Evolutionary conservation across 2,329 filamentous ascomycete species (phyloP).

Genomic region (Trichophyton mentagrophytes): DNA sequence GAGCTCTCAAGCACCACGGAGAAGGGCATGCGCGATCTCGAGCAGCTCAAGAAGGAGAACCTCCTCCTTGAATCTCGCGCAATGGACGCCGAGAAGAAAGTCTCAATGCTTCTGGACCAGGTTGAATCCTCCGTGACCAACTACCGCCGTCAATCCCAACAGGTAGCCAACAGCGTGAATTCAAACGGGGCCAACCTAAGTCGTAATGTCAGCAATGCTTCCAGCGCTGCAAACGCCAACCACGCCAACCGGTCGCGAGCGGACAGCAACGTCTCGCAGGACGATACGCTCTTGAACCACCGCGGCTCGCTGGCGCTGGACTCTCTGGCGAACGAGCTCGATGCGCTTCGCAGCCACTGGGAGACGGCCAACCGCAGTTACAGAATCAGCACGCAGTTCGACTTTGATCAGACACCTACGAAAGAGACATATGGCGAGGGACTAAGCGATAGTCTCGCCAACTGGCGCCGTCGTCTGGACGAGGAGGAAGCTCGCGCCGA

Average conservation of each 20-base stretch:
- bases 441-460: conserved; percentile 59
- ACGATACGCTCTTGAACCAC: conserved; percentile 36
- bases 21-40: conserved; percentile 54
- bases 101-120: conserved; percentile 83
- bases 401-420: conserved; percentile 55
- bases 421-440: conserved; percentile 31
- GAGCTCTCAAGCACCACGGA: conserved; percentile 46
- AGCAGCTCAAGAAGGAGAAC: conserved; percentile 75
- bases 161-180: conserved; percentile 20
- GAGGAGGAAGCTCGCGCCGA: conserved; percentile 34
- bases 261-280: conserved; percentile 32
- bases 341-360: conserved; percentile 83
- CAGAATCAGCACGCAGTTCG: conserved; percentile 75
- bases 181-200: conserved; percentile 28
- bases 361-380: conserved; percentile 94
- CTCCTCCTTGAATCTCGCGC: conserved; percentile 67
- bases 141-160: conserved; percentile 64
- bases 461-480: conserved; percentile 70
- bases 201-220: conserved; percentile 44
- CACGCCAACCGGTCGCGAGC: conserved; percentile 25
- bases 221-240: conserved; percentile 31
- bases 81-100: conserved; percentile 80
- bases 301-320: conserved; percentile 61
- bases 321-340: conserved; percentile 80
- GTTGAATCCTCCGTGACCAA: conserved; percentile 89